Conservation (phyloP, 1,284 basidiomycete genomes). For the Leucoagaricus sp. region DNA sequence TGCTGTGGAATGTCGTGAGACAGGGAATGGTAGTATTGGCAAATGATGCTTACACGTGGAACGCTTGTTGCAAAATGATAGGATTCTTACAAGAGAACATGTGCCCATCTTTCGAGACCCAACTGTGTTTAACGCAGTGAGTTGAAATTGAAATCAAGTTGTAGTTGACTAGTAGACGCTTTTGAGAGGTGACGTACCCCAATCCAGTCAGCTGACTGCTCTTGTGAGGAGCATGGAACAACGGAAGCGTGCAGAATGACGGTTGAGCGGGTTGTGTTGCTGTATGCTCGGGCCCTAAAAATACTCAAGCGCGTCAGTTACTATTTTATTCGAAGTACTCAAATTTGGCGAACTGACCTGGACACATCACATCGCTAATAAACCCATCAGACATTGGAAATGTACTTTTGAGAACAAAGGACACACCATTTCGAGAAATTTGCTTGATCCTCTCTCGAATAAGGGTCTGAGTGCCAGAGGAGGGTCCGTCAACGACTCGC, state of each 20-base stretch:
- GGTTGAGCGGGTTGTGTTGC: constrained; percentile 39
- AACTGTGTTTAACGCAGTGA: constrained; percentile 28
- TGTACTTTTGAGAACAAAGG: too few species aligned
- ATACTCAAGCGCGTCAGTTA: not conserved
- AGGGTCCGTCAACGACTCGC: not conserved
- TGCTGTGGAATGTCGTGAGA: constrained; percentile 31
- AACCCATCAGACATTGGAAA: not conserved
- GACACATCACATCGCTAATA: constrained; percentile 54
- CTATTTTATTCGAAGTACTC: too few species aligned
- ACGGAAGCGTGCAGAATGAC: constrained; percentile 54
- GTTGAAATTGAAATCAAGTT: not conserved
- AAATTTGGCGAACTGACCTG: too few species aligned
- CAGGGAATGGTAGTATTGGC: not conserved
- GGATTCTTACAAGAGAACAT: constrained; percentile 58
- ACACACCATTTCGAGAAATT: constrained; percentile 57
- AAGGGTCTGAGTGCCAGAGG: constrained; percentile 44
- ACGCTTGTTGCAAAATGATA: constrained; percentile 50
- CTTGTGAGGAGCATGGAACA: constrained; percentile 49
- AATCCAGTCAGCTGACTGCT: constrained; percentile 9
- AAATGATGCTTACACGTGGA: constrained; percentile 57
- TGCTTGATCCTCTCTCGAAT: constrained; percentile 52
- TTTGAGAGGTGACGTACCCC: too few species aligned
- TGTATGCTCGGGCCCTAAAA: constrained; percentile 50
- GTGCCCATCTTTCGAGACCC: constrained; percentile 54
- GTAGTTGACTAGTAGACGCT: too few species aligned